Conservation (phyloP, 2,329 filamentous ascomycete genomes). For the Macroventuria anomochaeta region DNA sequence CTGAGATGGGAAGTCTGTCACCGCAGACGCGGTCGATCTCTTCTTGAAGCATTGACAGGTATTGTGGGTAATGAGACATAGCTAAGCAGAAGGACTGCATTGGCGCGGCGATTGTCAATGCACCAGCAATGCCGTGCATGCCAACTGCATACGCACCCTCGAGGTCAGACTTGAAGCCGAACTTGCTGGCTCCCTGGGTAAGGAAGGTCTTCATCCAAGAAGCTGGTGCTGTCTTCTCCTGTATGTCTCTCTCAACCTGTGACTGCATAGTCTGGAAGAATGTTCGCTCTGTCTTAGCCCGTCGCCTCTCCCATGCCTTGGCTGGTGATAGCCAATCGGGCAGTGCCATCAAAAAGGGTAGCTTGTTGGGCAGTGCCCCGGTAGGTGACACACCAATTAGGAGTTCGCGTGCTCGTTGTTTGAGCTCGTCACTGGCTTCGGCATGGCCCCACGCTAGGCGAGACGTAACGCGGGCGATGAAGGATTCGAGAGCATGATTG, state of each 20-base stretch:
- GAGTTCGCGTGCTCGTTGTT: conserved; percentile 55
- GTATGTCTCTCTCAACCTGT: conserved; percentile 48
- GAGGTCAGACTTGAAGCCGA: conserved; percentile 52
- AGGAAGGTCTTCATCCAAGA: conserved; percentile 56
- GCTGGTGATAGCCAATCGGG: conserved; percentile 52
- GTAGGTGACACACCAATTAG: conserved; percentile 55
- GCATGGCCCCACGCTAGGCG: conserved; percentile 56
- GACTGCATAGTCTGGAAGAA: conserved; percentile 56
- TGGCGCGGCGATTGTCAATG: conserved; percentile 55
- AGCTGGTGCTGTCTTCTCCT: conserved; percentile 41
- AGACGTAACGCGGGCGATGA: conserved; percentile 55
- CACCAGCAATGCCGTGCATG: conserved; percentile 57
- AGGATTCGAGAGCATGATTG: conserved; percentile 54
- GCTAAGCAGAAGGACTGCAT: conserved; percentile 58
- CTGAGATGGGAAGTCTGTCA: conserved; percentile 44
- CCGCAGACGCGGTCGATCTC: conserved; percentile 52
- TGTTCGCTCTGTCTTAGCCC: conserved; percentile 51
- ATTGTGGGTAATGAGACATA: conserved; percentile 54
- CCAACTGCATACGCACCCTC: conserved; percentile 56
- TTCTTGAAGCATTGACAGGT: conserved; percentile 50
- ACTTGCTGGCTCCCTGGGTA: conserved; percentile 45
- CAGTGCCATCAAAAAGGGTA: conserved; percentile 54
- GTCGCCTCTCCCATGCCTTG: conserved; percentile 55
- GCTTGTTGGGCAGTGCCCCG: conserved; percentile 54
- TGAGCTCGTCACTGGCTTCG: conserved; percentile 54